A percentile compares a stretch with the other conserved stretches of the same genome.
These are phyloP conservation scores for Dillenia turbinata DNA, from an alignment of 164 flowering plant species.

Conservation along the genomic window DNA sequence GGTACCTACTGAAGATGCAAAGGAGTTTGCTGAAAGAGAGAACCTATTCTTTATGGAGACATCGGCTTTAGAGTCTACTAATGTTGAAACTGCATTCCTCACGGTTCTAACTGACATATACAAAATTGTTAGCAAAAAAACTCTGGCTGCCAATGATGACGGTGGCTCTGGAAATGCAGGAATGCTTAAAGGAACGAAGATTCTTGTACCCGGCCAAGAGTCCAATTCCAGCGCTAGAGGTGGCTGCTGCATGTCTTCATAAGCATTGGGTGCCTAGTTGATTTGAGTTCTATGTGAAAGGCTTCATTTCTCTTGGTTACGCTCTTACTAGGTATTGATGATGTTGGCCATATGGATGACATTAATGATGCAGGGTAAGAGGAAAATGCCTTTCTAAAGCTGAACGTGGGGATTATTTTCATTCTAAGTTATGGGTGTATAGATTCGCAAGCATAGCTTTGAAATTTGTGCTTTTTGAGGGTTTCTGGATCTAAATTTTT, in stretches of 20 bases:
- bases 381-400: too few species aligned
- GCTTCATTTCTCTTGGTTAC: too few species aligned
- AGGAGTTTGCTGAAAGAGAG: constrained; percentile 70
- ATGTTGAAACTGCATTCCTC: constrained; percentile 61
- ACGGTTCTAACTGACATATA: constrained; percentile 55
- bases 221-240: constrained; percentile 11
- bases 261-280: not conserved
- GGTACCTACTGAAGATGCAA: constrained; percentile 65
- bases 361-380: too few species aligned
- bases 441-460: too few species aligned
- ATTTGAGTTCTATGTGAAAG: too few species aligned
- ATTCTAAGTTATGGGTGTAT: too few species aligned
- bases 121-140: constrained; percentile 49
- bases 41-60: constrained; percentile 73
- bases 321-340: too few species aligned
- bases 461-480: too few species aligned
- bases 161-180: constrained; percentile 19
- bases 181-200: constrained; percentile 55
- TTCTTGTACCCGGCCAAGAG: constrained; percentile 45
- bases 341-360: too few species aligned
- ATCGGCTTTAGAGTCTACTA: constrained; percentile 63
- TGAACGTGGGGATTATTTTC: too few species aligned
- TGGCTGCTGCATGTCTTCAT: constrained; percentile 35
- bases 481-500: too few species aligned
- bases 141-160: constrained; percentile 39